These are phyloP conservation scores for Letharia columbiana DNA, from an alignment of 495 filamentous ascomycete species.

Conservation along the genomic window DNA sequence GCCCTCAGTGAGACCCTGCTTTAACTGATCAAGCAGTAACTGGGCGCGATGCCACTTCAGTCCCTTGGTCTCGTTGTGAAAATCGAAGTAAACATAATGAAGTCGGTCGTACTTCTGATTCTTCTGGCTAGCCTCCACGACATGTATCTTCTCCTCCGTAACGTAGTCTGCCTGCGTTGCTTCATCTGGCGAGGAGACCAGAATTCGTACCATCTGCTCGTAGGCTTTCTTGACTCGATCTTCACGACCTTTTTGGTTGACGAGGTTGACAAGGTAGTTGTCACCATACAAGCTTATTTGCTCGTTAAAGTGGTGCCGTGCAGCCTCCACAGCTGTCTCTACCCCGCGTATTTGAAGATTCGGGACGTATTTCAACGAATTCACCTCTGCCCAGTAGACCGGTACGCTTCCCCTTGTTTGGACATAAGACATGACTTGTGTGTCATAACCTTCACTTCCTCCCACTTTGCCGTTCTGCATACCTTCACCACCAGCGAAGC, in stretches of 20 bases:
- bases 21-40: conserved; percentile 71
- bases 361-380: conserved; percentile 80
- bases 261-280: conserved; percentile 91
- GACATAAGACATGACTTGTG: conserved; percentile 85
- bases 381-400: conserved; percentile 91
- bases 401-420: conserved; percentile 94
- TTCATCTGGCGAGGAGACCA: conserved; percentile 63
- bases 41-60: conserved; percentile 87
- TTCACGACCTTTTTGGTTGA: conserved; percentile 91
- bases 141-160: conserved; percentile 71
- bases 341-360: conserved; percentile 77
- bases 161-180: conserved; percentile 44
- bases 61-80: conserved; percentile 93
- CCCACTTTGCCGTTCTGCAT: conserved; percentile 62
- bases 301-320: conserved; percentile 79
- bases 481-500: conserved; percentile 67
- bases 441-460: conserved; percentile 53
- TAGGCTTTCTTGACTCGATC: conserved; percentile 81
- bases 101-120: conserved; percentile 65
- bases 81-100: conserved; percentile 97
- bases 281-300: conserved; percentile 90
- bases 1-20: conserved; percentile 59
- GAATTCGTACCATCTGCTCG: conserved; percentile 69
- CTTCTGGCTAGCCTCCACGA: conserved; percentile 55
- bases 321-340: conserved; percentile 71